phyloP scores from a whole-genome alignment of 805 yeast species.

The Gaillardinia entomophila region DNA sequence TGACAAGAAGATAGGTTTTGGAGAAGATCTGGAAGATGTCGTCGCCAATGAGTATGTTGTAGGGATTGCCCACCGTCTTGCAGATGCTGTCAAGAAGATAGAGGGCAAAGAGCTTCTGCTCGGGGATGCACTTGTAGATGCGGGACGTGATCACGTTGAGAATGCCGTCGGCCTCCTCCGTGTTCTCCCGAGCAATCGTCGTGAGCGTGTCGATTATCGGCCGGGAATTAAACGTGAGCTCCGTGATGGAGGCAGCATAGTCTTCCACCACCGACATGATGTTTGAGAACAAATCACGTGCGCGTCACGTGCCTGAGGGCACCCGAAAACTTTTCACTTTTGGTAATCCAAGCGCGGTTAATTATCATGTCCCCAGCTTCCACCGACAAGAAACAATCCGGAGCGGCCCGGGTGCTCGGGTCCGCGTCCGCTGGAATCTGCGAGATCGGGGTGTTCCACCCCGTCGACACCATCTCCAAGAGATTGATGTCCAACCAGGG shows the following conservation, averaged over 20 bases:
- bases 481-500: constrained; percentile 84
- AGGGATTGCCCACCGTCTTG: constrained; percentile 87
- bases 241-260: constrained; percentile 64
- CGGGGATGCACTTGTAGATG: constrained; percentile 71
- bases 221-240: constrained; percentile 79
- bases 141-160: constrained; percentile 70
- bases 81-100: constrained; percentile 88
- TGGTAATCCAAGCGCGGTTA: constrained; percentile 1
- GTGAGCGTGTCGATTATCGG: constrained; percentile 87
- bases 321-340: constrained; percentile 4
- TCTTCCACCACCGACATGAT: constrained; percentile 33
- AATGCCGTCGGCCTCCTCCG: constrained; percentile 69
- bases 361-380: constrained; percentile 27
- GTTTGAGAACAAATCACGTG: background rate
- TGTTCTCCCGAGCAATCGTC: constrained; percentile 79
- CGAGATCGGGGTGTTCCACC: constrained; percentile 96
- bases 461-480: constrained; percentile 96
- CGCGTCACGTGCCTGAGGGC: too few relatives aligned
- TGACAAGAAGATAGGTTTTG: constrained; percentile 71
- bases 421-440: constrained; percentile 98
- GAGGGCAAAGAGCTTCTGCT: constrained; percentile 76
- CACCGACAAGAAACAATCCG: constrained; percentile 81
- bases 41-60: constrained; percentile 70
- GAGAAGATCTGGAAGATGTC: constrained; percentile 67
- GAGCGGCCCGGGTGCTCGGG: constrained; percentile 84